Evolutionary conservation across 768 basidiomycete genomes (phyloP).

Genomic region (Tricholoma sp.): DNA sequence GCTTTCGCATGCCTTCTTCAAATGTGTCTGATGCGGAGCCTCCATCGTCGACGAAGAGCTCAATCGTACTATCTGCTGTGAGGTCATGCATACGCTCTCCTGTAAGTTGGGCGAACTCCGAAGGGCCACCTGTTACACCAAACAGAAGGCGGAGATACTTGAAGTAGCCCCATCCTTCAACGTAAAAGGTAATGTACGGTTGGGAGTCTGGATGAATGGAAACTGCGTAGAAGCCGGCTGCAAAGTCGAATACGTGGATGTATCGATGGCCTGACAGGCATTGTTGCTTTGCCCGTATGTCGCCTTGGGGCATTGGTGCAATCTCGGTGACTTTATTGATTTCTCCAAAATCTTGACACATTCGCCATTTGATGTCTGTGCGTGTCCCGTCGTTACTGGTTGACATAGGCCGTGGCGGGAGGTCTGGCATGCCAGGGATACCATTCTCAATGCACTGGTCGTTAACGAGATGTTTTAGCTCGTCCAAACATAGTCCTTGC

Average conservation of each 20-base stretch:
- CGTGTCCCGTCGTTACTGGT: neutral
- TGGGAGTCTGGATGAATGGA: conserved; percentile 6
- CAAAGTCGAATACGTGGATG: conserved; percentile 29
- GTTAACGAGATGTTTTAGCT: conserved; percentile 27
- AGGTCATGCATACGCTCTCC: conserved; percentile 20
- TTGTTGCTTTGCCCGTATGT: conserved; percentile 33
- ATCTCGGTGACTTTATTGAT: conserved; percentile 24
- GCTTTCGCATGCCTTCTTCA: conserved; percentile 17
- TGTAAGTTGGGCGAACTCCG: conserved; percentile 26
- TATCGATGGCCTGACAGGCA: conserved; percentile 26
- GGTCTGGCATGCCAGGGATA: conserved; percentile 12
- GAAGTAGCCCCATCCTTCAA: conserved; percentile 32
- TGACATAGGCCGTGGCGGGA: conserved; percentile 13
- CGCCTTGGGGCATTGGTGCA: conserved; percentile 26
- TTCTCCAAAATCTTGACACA: conserved; percentile 29
- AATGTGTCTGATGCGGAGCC: conserved; percentile 27
- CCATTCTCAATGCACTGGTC: conserved; percentile 25
- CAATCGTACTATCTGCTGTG: conserved; percentile 16
- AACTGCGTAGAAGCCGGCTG: conserved; percentile 27
- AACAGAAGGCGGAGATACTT: conserved; percentile 31
- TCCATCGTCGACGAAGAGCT: conserved; percentile 38
- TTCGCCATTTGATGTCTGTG: conserved; percentile 21
- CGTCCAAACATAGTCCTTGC: conserved; percentile 22
- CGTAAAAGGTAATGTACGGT: conserved; percentile 28
- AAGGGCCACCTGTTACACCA: conserved; percentile 33